phyloP scores from a whole-genome alignment of 768 basidiomycete genomes.

The Cyclocybe cylindracea region DNA sequence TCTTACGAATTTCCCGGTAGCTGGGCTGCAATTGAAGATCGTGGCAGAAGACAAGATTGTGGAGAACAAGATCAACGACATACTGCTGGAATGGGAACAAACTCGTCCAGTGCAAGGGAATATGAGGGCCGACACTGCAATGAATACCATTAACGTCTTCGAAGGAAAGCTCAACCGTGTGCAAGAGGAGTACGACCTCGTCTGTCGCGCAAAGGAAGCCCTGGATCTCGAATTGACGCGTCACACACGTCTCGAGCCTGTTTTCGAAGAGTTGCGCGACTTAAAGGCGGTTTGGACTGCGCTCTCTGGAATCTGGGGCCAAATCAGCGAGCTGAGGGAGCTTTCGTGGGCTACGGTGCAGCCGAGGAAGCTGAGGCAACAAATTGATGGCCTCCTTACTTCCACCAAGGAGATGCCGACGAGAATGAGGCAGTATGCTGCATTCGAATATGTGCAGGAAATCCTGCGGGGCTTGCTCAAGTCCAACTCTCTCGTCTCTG shows the following conservation, averaged over 20 bases:
- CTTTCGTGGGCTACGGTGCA: conserved; percentile 90
- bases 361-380: conserved; percentile 91
- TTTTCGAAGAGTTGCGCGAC: conserved; percentile 93
- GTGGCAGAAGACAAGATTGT: conserved; percentile 99
- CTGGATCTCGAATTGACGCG: conserved; percentile 89
- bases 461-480: conserved; percentile 83
- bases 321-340: conserved; percentile 87
- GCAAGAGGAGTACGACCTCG: conserved; percentile 93
- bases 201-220: conserved; percentile 96
- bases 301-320: conserved; percentile 94
- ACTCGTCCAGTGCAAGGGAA: conserved; percentile 96
- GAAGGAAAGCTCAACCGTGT: conserved; percentile 89
- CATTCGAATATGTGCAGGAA: conserved; percentile 98
- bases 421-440: conserved; percentile 97
- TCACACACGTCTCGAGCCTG: conserved; percentile 89
- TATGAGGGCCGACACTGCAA: conserved; percentile 94
- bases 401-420: conserved; percentile 99
- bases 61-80: conserved; percentile 92
- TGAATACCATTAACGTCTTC: conserved; percentile 95
- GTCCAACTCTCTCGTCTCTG: conserved; percentile 86
- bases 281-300: conserved; percentile 99
- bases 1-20: conserved; percentile 36
- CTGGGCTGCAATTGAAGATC: conserved; percentile 97
- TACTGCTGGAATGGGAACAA: conserved; percentile 91
- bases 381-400: conserved; percentile 84